phyloP scores from a whole-genome alignment of 495 filamentous ascomycete species.

The Baudoinia panamericana region DNA sequence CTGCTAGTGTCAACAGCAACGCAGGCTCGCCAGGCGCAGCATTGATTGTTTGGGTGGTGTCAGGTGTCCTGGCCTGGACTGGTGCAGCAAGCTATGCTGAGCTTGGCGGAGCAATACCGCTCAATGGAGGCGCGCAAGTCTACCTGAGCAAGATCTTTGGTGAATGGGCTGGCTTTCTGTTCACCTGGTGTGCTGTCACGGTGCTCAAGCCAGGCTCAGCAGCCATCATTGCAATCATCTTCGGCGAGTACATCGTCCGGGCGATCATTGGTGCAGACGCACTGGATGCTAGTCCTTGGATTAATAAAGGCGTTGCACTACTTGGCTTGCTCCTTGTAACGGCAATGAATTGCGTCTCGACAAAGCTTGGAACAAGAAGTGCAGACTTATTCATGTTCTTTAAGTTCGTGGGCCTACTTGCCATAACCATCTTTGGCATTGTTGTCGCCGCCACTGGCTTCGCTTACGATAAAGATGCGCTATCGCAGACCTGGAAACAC shows the following conservation, averaged over 20 bases:
- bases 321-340: conserved; percentile 64
- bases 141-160: conserved; percentile 95
- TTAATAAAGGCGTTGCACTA: conserved; percentile 80
- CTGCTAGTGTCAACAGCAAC: conserved; percentile 84
- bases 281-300: conserved; percentile 63
- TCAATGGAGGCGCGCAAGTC: conserved; percentile 87
- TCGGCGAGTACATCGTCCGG: conserved; percentile 88
- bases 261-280: conserved; percentile 71
- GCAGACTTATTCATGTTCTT: conserved; percentile 91
- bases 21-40: conserved; percentile 86
- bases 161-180: conserved; percentile 80
- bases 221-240: conserved; percentile 93
- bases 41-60: conserved; percentile 78
- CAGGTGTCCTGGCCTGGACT: conserved; percentile 87
- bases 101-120: conserved; percentile 83
- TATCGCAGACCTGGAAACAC: conserved; percentile 48
- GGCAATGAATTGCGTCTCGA: conserved; percentile 78
- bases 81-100: conserved; percentile 94
- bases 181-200: conserved; percentile 88
- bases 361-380: conserved; percentile 67
- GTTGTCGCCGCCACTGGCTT: conserved; percentile 80
- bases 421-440: conserved; percentile 76
- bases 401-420: conserved; percentile 82
- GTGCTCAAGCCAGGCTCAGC: conserved; percentile 87
- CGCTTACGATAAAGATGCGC: conserved; percentile 6